A percentile compares a stretch with the other conserved stretches of the same genome.
phyloP scores from a whole-genome alignment of 768 basidiomycete genomes.

The Boletus rubescentipes region DNA sequence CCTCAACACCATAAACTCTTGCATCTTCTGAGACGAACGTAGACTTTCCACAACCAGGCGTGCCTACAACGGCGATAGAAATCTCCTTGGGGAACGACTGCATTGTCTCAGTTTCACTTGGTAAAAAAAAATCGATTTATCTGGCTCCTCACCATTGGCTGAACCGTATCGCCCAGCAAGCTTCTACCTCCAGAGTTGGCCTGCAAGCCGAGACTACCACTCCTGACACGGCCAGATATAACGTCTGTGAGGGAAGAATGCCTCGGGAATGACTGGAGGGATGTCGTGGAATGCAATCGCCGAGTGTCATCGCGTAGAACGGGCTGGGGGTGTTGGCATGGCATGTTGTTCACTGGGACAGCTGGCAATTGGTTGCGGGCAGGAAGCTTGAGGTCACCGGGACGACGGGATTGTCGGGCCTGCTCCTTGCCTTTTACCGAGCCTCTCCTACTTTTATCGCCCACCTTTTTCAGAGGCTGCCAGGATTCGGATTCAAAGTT shows the following conservation, averaged over 20 bases:
- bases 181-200: slow-evolving; percentile 21
- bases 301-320: slow-evolving; percentile 40
- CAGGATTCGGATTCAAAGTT: slow-evolving; percentile 58
- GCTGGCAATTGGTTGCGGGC: slow-evolving; percentile 48
- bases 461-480: slow-evolving; percentile 40
- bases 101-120: slow-evolving; percentile 7
- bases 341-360: slow-evolving; percentile 27
- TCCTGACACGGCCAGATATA: slow-evolving; percentile 50
- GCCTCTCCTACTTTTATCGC: slow-evolving; percentile 45
- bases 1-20: slow-evolving; percentile 54
- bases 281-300: slow-evolving; percentile 39
- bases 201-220: slow-evolving; percentile 59
- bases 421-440: slow-evolving; percentile 50
- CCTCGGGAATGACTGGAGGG: slow-evolving; percentile 38
- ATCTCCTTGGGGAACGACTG: slow-evolving; percentile 37
- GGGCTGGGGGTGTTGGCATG: slow-evolving; percentile 37
- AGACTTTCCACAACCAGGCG: slow-evolving; percentile 80
- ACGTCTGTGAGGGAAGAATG: slow-evolving; percentile 31
- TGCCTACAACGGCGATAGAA: slow-evolving; percentile 78
- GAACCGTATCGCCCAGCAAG: slow-evolving; percentile 18
- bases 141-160: slow-evolving; percentile 23
- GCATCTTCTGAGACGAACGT: slow-evolving; percentile 77
- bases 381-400: slow-evolving; percentile 63
- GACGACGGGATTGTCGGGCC: slow-evolving; percentile 43
- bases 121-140: neutral